Percentiles rank a stretch among this genome's conserved stretches.
Evolutionary conservation across 352 stramenopile genomes (phyloP).

Genomic region (Globisporangium barbulae): DNA sequence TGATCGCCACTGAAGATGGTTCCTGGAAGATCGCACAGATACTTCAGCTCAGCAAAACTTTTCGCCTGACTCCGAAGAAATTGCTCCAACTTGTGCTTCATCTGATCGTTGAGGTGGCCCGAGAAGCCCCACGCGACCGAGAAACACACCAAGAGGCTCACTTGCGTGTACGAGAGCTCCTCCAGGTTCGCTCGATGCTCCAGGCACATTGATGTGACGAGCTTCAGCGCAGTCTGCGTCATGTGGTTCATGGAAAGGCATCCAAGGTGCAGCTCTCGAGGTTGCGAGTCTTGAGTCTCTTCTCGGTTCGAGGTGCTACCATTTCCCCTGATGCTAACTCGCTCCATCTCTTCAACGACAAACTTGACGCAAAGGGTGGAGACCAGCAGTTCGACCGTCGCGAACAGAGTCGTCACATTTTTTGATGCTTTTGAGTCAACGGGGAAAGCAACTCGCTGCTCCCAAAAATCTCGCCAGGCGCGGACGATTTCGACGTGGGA

Average conservation of each 20-base stretch:
- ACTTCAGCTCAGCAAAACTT: conserved; percentile 28
- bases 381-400: conserved; percentile 25
- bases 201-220: conserved; percentile 38
- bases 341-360: conserved; percentile 18
- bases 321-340: neutral
- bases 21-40: conserved; percentile 25
- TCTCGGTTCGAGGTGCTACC: neutral
- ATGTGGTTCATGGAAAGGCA: conserved; percentile 44
- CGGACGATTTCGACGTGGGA: conserved; percentile 10
- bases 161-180: conserved; percentile 22
- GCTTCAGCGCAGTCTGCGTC: conserved; percentile 27
- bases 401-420: conserved; percentile 27
- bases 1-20: conserved; percentile 34
- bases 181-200: conserved; percentile 32
- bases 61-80: conserved; percentile 40
- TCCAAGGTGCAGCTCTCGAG: conserved; percentile 23
- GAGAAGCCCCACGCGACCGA: conserved; percentile 48
- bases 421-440: neutral
- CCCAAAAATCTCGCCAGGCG: conserved; percentile 2
- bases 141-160: conserved; percentile 38
- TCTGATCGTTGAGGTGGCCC: conserved; percentile 36
- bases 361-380: conserved; percentile 30
- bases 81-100: conserved; percentile 47
- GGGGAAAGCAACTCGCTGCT: neutral
- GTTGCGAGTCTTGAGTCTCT: neutral